Conservation (phyloP, 2,329 filamentous ascomycete species). For the Sclerotinia sclerotiorum region DNA sequence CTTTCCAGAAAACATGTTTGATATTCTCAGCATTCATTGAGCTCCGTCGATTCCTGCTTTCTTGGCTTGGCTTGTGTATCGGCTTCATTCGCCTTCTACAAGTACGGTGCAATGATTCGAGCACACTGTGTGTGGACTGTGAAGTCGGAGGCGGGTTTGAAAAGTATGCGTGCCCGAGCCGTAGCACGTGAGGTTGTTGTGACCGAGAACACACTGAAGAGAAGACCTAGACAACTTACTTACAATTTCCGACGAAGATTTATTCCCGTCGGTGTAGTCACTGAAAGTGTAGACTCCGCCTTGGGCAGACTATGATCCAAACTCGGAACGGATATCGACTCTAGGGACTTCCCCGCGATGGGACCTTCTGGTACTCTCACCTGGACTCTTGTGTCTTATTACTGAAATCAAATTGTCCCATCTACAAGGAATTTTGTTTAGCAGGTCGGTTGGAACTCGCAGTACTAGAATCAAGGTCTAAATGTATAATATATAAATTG, state of each 20-base stretch:
- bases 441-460: not conserved
- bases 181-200: not conserved
- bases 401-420: no score
- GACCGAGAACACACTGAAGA: not conserved
- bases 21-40: not conserved
- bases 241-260: not conserved
- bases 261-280: not conserved
- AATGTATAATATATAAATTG: not conserved
- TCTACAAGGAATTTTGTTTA: no score
- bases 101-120: not conserved
- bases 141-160: not conserved
- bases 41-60: not conserved
- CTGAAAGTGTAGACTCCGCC: not conserved
- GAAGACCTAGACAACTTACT: not conserved
- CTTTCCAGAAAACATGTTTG: constrained; percentile 51
- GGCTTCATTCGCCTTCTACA: not conserved
- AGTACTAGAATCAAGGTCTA: not conserved
- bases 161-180: not conserved
- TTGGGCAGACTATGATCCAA: not conserved
- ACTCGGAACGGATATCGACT: not conserved
- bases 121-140: constrained; percentile 53
- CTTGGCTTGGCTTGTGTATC: not conserved
- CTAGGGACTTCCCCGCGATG: not conserved
- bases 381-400: not conserved
- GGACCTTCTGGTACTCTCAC: not conserved